Evolutionary conservation across 2,329 filamentous ascomycete species (phyloP), one percentile per base, ranked within the genome.

Genomic region (Penicillium olsonii): DNA sequence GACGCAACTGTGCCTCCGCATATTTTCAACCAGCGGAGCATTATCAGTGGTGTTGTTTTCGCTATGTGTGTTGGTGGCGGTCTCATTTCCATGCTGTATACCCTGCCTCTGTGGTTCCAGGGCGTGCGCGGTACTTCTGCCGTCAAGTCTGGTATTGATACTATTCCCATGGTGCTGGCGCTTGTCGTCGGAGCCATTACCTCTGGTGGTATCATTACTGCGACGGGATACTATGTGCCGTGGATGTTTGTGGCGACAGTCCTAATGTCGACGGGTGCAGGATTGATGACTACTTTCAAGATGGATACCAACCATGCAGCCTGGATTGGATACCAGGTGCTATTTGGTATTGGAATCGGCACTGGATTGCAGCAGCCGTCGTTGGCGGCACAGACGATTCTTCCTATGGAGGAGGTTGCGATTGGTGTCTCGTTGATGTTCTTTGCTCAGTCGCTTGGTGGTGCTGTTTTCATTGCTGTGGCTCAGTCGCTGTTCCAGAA

Each of bases 1-100:
- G 69, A 69, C 37, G 79, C 74, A 3, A 78, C 76, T 4, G 63
- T 82, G 14, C 79, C 78, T 12, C 76, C 76, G 31, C 67, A 74
- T 7, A 70, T 83, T 35, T 71, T 81, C 54, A 74, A 67, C 42
- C 72, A 78, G 56, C 71, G 78, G 14, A 73, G 65, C 27, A 65
- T 75, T 27, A 56, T 67, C 2, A 49, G 62, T 19, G 63, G 65
- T 14, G 47, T 59, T 2, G 62, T 63, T 43, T 74, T 67, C 55
- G 57, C 62, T 4, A 63, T 69, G 31, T 69, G 74, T 35, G 66
- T 72, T 18, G 67, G 68, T 18, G 69, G 61, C 3, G 62, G 63
- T 12, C 69, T 76, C 53, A 66, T 71, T 33, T 68, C 73, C 34
- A 56, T 75, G 37, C 58, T 74, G 14, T 75, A 71, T 47, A 74